A percentile compares a stretch with the other conserved stretches of the same genome.
phyloP scores from a whole-genome alignment of 176 grass and related monocot genomes.

The Cenchrus fungigraminus region DNA sequence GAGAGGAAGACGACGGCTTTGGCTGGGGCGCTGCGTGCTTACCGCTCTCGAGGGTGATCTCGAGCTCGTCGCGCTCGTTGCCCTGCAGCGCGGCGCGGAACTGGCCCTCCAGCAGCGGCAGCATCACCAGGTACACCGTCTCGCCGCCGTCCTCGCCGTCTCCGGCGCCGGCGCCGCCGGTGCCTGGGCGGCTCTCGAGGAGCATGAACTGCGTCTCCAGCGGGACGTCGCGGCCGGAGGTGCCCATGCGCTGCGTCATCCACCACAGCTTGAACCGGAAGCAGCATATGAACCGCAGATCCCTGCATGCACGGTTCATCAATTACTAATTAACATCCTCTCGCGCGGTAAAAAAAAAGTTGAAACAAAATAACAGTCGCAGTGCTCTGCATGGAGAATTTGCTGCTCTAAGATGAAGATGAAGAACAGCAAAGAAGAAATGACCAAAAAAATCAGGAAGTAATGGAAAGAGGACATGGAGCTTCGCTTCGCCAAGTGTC shows the following conservation, averaged over 20 bases:
- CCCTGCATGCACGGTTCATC: slow-evolving; percentile 33
- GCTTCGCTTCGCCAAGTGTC: not conserved
- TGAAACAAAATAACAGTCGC: not conserved
- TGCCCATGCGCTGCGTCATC: slow-evolving; percentile 82
- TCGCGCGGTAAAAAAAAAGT: not conserved
- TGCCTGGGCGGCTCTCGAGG: slow-evolving; percentile 51
- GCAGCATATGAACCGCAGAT: slow-evolving; percentile 68
- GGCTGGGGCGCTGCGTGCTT: not conserved
- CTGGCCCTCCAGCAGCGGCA: slow-evolving; percentile 83
- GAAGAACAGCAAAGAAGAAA: not conserved
- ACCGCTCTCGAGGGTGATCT: slow-evolving; percentile 93
- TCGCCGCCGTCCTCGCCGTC: not conserved
- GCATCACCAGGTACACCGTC: slow-evolving; percentile 68
- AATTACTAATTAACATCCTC: not conserved
- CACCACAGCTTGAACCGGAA: slow-evolving; percentile 89
- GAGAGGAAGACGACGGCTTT: not conserved
- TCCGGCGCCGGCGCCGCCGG: not conserved
- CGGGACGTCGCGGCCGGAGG: slow-evolving; percentile 67
- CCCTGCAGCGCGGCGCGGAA: slow-evolving; percentile 85
- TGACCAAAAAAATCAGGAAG: not conserved
- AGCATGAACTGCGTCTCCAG: slow-evolving; percentile 96
- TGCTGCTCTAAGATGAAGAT: not conserved
- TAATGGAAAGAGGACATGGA: not conserved
- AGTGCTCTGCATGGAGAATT: not conserved
- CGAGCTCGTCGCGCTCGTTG: slow-evolving; percentile 66